Evolutionary conservation across 148 eudicot genomes (phyloP), one percentile per base, ranked within the genome.

Genomic region (Arbutus unedo): DNA sequence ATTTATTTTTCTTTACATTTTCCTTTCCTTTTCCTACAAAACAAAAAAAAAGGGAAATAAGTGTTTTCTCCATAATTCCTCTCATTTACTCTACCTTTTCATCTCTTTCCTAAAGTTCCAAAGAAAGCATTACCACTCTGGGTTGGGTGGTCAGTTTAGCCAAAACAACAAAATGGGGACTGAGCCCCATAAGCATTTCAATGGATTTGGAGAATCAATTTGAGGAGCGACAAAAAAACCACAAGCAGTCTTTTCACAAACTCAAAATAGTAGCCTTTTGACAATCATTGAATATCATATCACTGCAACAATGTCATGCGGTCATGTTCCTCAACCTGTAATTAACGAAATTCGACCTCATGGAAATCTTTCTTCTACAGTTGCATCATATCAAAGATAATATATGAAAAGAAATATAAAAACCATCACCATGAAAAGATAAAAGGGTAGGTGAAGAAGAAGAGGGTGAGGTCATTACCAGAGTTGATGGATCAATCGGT

Each of bases 401-500:
- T 19, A 4, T 15, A 18, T 19, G 21, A 18, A 57, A 57, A 21
- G n/a, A 48, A 78, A 57, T 23, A 25, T 21, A 54, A 77, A 53
- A 15, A 56, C 7, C 66, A 14, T 25, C 49, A 78, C 77, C 81
- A 83, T n/a, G n/a, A 23, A 64, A 53, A 50, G 54, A 64, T 21
- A 68, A 55, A 53, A n/a, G 3, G n/a, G 31, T 18, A 57, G 18
- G 21, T 57, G 62, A 19, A 57, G 62, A 57, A 57, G 7, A 57
- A 18, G 19, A 3, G 23, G 62, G 62, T 57, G 4, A 54, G 79
- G 71, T 55, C 62, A 83, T 87, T 95, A 96, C 98, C 93, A 96
- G 85, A 82, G 97, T 96, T 81, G 99, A 94, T 21, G 98, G 99
- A 87, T 96, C 99, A 87, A 96, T 94, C 80, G 98, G 95, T 83